These are phyloP conservation scores for Diplogelasinospora grovesii DNA, from an alignment of 495 filamentous ascomycete genomes.

Conservation along the genomic window DNA sequence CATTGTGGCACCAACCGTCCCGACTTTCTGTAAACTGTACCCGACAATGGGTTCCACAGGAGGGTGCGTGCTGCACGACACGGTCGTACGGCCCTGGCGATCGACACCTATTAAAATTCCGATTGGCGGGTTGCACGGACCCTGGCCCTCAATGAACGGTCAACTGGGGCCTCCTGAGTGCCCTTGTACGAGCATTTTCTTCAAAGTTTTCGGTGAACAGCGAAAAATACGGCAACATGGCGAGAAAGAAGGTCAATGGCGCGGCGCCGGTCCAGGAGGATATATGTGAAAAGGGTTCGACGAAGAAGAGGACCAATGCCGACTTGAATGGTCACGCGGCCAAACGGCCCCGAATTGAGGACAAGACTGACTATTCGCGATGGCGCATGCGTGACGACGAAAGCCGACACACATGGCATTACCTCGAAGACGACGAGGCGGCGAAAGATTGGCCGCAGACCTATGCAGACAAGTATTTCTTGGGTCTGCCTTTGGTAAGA, in stretches of 20 bases:
- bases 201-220: not conserved
- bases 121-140: no score
- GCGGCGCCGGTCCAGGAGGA: slow-evolving; percentile 3
- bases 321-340: slow-evolving; percentile 15
- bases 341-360: slow-evolving; percentile 33
- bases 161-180: no score
- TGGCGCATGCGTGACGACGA: slow-evolving; percentile 82
- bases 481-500: slow-evolving; percentile 55
- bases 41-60: no score
- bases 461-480: slow-evolving; percentile 72
- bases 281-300: slow-evolving; percentile 16
- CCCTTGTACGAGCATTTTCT: no score
- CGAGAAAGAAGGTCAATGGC: slow-evolving; percentile 10
- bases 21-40: no score
- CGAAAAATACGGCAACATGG: slow-evolving; percentile 11
- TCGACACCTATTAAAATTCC: no score
- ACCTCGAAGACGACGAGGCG: slow-evolving; percentile 73
- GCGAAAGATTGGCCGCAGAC: slow-evolving; percentile 76
- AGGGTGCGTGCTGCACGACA: no score
- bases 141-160: no score
- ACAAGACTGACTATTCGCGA: slow-evolving; percentile 64
- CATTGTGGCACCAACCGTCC: no score
- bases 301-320: slow-evolving; percentile 25
- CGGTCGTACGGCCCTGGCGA: no score
- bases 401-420: slow-evolving; percentile 89